A percentile compares a stretch with the other conserved stretches of the same genome.
phyloP scores from a whole-genome alignment of 768 basidiomycete genomes.

The Tulasnella sp. region DNA sequence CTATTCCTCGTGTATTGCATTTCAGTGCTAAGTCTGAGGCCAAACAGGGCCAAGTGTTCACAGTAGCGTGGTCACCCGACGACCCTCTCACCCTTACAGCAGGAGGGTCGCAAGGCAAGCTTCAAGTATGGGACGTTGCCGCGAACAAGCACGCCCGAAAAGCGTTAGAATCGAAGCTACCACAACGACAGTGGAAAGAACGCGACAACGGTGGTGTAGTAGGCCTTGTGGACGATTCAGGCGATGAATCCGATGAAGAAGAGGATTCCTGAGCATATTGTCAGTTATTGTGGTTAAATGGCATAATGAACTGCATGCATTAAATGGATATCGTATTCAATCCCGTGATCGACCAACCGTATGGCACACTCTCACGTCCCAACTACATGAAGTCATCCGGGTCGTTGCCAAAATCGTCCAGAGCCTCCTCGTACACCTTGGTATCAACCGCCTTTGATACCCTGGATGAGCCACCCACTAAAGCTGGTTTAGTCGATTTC shows the following conservation, averaged over 20 bases:
- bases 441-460: constrained; percentile 59
- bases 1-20: not conserved
- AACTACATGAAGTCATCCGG: constrained; percentile 82
- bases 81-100: constrained; percentile 88
- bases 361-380: no score
- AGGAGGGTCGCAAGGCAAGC: constrained; percentile 83
- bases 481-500: constrained; percentile 63
- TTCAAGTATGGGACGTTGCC: constrained; percentile 93
- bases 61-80: constrained; percentile 82
- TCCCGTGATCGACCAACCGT: no score
- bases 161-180: constrained; percentile 67
- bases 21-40: not conserved
- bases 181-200: constrained; percentile 50
- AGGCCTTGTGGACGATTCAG: constrained; percentile 56
- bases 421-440: constrained; percentile 66
- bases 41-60: constrained; percentile 88
- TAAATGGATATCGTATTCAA: no score
- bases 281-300: no score
- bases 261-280: constrained; percentile 15
- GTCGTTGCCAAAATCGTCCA: constrained; percentile 74
- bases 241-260: constrained; percentile 32
- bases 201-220: constrained; percentile 36
- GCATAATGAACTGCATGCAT: not conserved
- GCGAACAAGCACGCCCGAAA: constrained; percentile 72
- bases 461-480: constrained; percentile 70